Evolutionary conservation across 2,329 filamentous ascomycete species (phyloP), one percentile per base, ranked within the genome.

Genomic region (Aspergillus pseudoterreus): DNA sequence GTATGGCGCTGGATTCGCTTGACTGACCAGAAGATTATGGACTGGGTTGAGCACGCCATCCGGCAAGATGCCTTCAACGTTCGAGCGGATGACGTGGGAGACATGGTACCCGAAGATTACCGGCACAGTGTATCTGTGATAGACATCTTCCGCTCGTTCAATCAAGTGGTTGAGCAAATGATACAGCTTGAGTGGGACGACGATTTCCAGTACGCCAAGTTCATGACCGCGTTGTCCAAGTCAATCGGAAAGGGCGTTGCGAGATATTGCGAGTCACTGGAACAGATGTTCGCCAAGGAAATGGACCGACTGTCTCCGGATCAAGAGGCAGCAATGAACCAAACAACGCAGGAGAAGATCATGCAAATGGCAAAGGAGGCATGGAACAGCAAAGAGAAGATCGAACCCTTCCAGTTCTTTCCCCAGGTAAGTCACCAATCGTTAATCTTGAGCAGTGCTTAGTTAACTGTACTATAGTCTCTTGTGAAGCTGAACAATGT

Each of bases 401-500:
- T 94, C 38, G 92, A 96, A 65, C 94, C 94, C 0, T 99, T 97
- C 72, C 92, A 97, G 57, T 99, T 99, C 74, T 94, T 91, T 61
- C 85, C 90, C 2, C 88, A 96, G 82, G 90, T 92, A 75, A 72
- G 79, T 42, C 6, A 38, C 27, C 27, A 1, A 11, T 10, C 8
- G 27, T 30, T 30, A 30, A 9, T 30, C 27, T 8, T 30, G 27
- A 30, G 22, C 27, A 70, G 22, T 32, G 9, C 17, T 45, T 53
- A 15, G 50, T 33, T 63, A 46, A 59, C 36, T 47, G 70, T 75
- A 63, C 75, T 58, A 39, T 60, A 96, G 89, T 96, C 92, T 4
- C 88, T 99, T 63, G 91, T 99, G 56, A 99, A 97, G 72, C 82
- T 99, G 60, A 99, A 99, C 78, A 95, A 99, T 65, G 86, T 99